Conservation (phyloP, 768 basidiomycete species). For the Daedaleopsis sinensis region DNA sequence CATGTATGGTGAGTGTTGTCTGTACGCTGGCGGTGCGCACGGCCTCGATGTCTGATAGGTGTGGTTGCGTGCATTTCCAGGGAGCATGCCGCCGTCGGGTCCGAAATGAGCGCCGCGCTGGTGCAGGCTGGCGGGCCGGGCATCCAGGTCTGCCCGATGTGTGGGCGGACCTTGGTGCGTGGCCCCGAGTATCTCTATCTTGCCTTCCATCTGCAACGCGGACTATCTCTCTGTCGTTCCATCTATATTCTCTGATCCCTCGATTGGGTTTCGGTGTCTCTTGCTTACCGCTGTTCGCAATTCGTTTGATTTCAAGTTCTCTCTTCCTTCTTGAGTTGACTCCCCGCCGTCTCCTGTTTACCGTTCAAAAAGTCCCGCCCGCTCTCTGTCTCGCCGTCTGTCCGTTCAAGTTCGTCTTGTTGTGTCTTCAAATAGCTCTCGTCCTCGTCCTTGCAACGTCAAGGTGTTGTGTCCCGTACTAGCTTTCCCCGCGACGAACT, state of each 20-base stretch:
- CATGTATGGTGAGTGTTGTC: constrained; percentile 31
- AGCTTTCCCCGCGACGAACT: constrained; percentile 5
- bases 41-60: neutral
- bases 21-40: neutral
- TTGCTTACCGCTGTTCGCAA: no score
- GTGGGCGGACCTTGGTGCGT: constrained; percentile 8
- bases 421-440: constrained; percentile 17
- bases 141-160: neutral
- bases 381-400: no score
- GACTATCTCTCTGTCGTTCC: neutral
- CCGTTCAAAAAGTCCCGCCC: no score
- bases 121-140: neutral
- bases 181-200: neutral
- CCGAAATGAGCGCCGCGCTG: constrained; percentile 8
- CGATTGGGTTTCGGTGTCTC: no score
- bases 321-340: no score
- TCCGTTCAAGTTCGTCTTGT: no score
- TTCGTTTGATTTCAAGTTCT: no score
- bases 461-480: constrained; percentile 28
- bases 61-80: constrained; percentile 3
- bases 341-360: neutral
- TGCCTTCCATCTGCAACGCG: no score
- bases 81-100: constrained; percentile 21
- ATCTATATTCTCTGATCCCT: neutral
- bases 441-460: constrained; percentile 9